A percentile compares a stretch with the other conserved stretches of the same genome.
phyloP scores from a whole-genome alignment of 495 filamentous ascomycete genomes.

The Neurospora sp. region DNA sequence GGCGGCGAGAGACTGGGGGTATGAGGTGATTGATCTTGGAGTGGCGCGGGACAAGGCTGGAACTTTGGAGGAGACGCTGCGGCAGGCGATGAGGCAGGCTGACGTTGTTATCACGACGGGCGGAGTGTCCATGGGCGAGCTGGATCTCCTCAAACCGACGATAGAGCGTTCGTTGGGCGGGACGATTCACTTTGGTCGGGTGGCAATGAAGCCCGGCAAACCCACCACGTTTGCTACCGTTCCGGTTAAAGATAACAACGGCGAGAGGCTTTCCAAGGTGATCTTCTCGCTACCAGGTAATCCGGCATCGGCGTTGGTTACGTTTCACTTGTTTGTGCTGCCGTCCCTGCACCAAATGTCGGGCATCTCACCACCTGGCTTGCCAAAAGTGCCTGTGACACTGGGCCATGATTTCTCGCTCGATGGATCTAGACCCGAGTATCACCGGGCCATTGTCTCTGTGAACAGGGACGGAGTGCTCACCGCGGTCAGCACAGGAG shows the following conservation, averaged over 20 bases:
- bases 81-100: constrained; percentile 57
- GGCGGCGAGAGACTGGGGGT: constrained; percentile 65
- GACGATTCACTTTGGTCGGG: constrained; percentile 93
- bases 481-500: constrained; percentile 73
- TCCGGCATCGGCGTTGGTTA: constrained; percentile 85
- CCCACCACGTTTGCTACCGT: constrained; percentile 95
- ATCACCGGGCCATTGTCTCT: constrained; percentile 64
- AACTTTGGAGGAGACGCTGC: constrained; percentile 66
- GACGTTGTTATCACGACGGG: constrained; percentile 89
- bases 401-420: constrained; percentile 60
- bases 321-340: constrained; percentile 87
- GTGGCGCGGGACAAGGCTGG: constrained; percentile 73
- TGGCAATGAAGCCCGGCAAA: constrained; percentile 96
- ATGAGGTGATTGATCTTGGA: constrained; percentile 72
- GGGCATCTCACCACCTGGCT: constrained; percentile 49
- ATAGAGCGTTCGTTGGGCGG: constrained; percentile 85
- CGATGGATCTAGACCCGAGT: constrained; percentile 72
- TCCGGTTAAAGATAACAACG: constrained; percentile 49
- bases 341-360: constrained; percentile 69
- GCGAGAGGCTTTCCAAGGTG: constrained; percentile 50
- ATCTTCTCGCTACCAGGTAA: constrained; percentile 94
- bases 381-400: constrained; percentile 61
- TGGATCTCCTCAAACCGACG: constrained; percentile 93
- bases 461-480: constrained; percentile 52
- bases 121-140: constrained; percentile 96